Evolutionary conservation across 805 yeast species (phyloP).

Genomic region (Priceomyces melissophilus): DNA sequence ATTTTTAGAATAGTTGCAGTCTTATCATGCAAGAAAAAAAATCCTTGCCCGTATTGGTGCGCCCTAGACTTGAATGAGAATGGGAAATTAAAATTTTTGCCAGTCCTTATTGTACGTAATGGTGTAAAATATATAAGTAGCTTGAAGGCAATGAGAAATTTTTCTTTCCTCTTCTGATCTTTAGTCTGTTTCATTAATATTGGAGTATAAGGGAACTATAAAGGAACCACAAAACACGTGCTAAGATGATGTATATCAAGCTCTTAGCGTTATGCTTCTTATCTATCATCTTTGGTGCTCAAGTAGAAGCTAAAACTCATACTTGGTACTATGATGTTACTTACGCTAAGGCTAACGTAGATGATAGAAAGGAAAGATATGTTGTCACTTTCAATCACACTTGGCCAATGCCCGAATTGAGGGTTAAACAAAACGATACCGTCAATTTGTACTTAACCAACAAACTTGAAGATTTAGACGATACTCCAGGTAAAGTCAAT

Average conservation of each 20-base stretch:
- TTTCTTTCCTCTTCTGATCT: conserved; percentile 11
- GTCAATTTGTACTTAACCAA: conserved; percentile 71
- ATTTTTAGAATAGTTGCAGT: too few species aligned
- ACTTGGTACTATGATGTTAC: conserved; percentile 62
- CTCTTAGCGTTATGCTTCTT: conserved; percentile 10
- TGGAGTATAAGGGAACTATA: conserved; percentile 9
- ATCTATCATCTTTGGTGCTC: conserved; percentile 9
- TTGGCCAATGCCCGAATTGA: conserved; percentile 87
- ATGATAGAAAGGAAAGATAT: conserved; percentile 52
- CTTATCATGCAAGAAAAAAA: too few species aligned
- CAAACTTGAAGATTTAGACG: conserved; percentile 50
- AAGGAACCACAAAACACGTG: conserved; percentile 7
- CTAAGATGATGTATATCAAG: conserved; percentile 3
- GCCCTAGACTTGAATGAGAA: too few species aligned
- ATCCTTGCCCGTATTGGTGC: too few species aligned
- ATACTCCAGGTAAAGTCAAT: conserved; percentile 44
- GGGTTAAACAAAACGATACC: conserved; percentile 76
- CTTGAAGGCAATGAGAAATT: conserved; percentile 5
- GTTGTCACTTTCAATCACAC: conserved; percentile 66
- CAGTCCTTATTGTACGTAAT: neutral
- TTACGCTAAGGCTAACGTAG: conserved; percentile 68
- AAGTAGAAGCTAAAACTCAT: conserved; percentile 48
- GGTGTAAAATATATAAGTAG: neutral
- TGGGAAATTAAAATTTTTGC: too few species aligned
- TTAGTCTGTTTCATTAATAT: conserved; percentile 9